These are phyloP conservation scores for thale cress (Arabidopsis thaliana) DNA, from an alignment of 345 rosid species.

Conservation along the genomic window TAIR10.1 NC_003071.7:4619501-4620000, in stretches of 20 bases:
- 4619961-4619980: constrained; percentile 67
- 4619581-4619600: constrained; percentile 30
- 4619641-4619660: constrained; percentile 64
- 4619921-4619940: constrained; percentile 70
- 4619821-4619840: constrained; percentile 57
- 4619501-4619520: constrained; percentile 25
- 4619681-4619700: constrained; percentile 57
- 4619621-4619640: constrained; percentile 60
- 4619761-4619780: constrained; percentile 17
- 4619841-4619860: constrained; percentile 60
- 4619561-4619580: constrained; percentile 7
- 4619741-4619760: background rate
- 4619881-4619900: constrained; percentile 84
- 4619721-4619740: constrained; percentile 33
- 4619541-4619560: constrained; percentile 43
- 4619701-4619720: constrained; percentile 73
- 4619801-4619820: constrained; percentile 68
- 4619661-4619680: constrained; percentile 63
- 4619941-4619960: constrained; percentile 71
- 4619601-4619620: constrained; percentile 59
- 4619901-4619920: constrained; percentile 77
- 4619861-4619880: constrained; percentile 52
- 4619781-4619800: constrained; percentile 39
- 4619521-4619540: constrained; percentile 63
- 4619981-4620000: constrained; percentile 65